Evolutionary conservation across 192 early-diverging fungal species (phyloP), one percentile per base, ranked within the genome.

Genomic region (Martensiomyces pterosporus): DNA sequence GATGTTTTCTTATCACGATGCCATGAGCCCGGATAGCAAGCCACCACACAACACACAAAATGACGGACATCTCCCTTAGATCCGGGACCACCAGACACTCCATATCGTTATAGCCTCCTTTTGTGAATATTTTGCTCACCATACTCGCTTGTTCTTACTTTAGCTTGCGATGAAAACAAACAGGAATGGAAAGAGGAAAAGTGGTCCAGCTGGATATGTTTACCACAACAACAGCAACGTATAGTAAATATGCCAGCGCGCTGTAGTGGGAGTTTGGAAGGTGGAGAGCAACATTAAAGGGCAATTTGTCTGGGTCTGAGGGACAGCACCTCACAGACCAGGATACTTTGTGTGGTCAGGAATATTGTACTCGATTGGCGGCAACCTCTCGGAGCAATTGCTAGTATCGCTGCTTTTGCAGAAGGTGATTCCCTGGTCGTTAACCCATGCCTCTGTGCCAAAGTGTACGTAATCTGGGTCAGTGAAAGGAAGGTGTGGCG

Each of bases 381-480:
- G 38, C 19, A 67, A 24, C 3, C 43, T 55, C 12, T 59, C 64
- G 2, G 64, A 67, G 23, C 64, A 67, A 24, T 18, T 39, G 21
- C 43, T 38, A 17, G 51, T 58, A 16, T 59, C 57, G 12, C 38
- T 33, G 4, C 42, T 60, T 10, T 54, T 18, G 17, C 64, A 67
- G 9, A 60, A 34, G 12, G 43, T 26, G 13, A 41, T 50, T 17
- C 48, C 10, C 33, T 43, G 36, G 15, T 52, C 43, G 2, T 27
- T 45, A 17, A 55, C 26, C 64, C 64, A 67, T 16, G 48, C 47
- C 25, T 67, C 64, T n/a, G 64, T 55, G 32, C 64, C 64, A 47
- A 67, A 67, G 15, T 67, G 57, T 1, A 47, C 57, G 21, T 55
- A 49, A 0, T 17, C 34, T 14, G 46, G 25, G 15, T 38, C 5